Conservation (phyloP, 78 protist species). For the Emiliania huxleyi region DNA sequence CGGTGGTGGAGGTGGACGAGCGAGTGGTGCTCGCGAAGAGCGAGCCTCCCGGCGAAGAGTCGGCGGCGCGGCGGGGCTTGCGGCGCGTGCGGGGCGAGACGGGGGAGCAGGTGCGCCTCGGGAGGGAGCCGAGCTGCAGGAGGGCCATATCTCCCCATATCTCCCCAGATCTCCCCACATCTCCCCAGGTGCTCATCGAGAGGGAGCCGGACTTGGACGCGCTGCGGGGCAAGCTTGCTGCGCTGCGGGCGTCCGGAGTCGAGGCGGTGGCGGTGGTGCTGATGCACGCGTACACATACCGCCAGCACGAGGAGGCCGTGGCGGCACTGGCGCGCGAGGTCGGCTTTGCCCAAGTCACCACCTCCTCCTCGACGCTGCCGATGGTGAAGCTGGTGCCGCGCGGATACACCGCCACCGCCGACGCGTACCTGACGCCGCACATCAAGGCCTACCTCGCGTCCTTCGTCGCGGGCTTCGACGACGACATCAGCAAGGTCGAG, state of each 20-base stretch:
- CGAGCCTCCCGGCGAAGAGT: not conserved
- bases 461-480: slow-evolving; percentile 63
- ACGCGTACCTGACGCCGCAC: slow-evolving; percentile 94
- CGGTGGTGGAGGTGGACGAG: slow-evolving; percentile 77
- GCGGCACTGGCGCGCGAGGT: slow-evolving; percentile 72
- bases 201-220: not conserved
- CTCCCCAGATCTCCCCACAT: too few species aligned
- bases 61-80: not conserved
- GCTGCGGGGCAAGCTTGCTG: slow-evolving; percentile 9
- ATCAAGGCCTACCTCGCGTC: slow-evolving; percentile 54
- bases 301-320: slow-evolving; percentile 74
- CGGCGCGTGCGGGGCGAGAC: slow-evolving; percentile 19
- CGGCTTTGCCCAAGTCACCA: slow-evolving; percentile 84
- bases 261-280: slow-evolving; percentile 77
- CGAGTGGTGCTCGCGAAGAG: slow-evolving; percentile 43
- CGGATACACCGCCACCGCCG: slow-evolving; percentile 90
- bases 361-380: slow-evolving; percentile 76
- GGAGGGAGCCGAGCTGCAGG: not conserved
- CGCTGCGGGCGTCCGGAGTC: not conserved
- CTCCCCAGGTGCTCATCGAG: slow-evolving; percentile 24
- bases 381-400: slow-evolving; percentile 83
- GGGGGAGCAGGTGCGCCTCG: slow-evolving; percentile 26
- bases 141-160: too few species aligned
- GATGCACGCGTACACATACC: slow-evolving; percentile 82
- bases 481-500: slow-evolving; percentile 38